A percentile compares a stretch with the other conserved stretches of the same genome.
These are phyloP conservation scores for Trametes gibbosa DNA, from an alignment of 768 basidiomycete genomes.

Conservation along the genomic window DNA sequence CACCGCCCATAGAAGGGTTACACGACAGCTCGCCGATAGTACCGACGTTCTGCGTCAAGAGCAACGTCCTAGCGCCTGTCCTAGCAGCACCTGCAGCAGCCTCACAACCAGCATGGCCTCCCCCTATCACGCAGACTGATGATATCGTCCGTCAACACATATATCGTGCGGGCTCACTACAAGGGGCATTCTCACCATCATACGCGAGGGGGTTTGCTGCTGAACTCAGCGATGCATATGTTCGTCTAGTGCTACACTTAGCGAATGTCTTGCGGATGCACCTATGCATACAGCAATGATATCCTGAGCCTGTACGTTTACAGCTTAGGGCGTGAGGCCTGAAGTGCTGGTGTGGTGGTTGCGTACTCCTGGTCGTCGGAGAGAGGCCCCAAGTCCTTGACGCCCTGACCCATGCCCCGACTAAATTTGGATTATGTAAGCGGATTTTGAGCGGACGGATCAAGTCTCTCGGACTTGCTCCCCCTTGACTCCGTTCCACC, in stretches of 20 bases:
- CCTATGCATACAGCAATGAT: conserved; percentile 12
- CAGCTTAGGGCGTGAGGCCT: too few species aligned
- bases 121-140: conserved; percentile 82
- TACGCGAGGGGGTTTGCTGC: conserved; percentile 12
- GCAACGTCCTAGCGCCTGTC: conserved; percentile 74
- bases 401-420: neutral
- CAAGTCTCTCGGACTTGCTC: neutral
- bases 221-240: conserved; percentile 13
- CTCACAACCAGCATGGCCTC: conserved; percentile 92
- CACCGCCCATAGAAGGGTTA: conserved; percentile 89
- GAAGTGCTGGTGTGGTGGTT: too few species aligned
- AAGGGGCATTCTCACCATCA: conserved; percentile 15
- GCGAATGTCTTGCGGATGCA: neutral
- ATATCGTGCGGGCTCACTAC: neutral
- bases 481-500: conserved; percentile 1
- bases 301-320: too few species aligned
- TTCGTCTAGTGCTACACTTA: neutral
- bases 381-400: neutral
- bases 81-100: conserved; percentile 86
- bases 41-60: conserved; percentile 79
- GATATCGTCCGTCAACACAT: neutral
- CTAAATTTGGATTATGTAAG: neutral
- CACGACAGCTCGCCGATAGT: conserved; percentile 86
- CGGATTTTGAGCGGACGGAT: conserved; percentile 8
- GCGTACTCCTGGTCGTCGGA: too few species aligned